Conservation (phyloP, 352 stramenopile genomes). For the Plasmopara halstedii region DNA sequence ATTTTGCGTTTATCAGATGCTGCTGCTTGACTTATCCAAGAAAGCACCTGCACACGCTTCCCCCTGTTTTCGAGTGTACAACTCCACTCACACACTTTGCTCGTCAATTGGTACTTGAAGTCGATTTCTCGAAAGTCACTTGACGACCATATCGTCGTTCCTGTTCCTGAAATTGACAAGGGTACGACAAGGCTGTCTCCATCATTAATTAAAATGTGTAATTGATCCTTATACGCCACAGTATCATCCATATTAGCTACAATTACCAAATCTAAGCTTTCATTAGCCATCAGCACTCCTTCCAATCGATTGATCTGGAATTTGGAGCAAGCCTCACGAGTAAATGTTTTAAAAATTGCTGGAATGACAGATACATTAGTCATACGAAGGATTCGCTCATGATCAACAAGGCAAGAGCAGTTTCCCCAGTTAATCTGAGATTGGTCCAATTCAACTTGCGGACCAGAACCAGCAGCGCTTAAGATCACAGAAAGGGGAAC, state of each 20-base stretch:
- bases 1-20: constrained; percentile 14
- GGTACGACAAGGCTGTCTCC: constrained; percentile 87
- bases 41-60: constrained; percentile 85
- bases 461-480: constrained; percentile 74
- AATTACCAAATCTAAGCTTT: constrained; percentile 65
- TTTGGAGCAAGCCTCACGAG: constrained; percentile 87
- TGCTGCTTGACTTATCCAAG: constrained; percentile 83
- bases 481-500: constrained; percentile 86
- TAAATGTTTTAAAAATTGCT: constrained; percentile 89
- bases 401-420: constrained; percentile 85
- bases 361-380: constrained; percentile 88
- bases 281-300: constrained; percentile 70
- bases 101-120: constrained; percentile 90
- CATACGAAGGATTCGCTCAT: constrained; percentile 61
- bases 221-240: constrained; percentile 86
- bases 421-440: constrained; percentile 85
- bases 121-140: constrained; percentile 87
- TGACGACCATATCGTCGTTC: constrained; percentile 90
- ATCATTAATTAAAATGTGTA: constrained; percentile 90
- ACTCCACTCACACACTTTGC: constrained; percentile 80
- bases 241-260: constrained; percentile 92
- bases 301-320: constrained; percentile 90
- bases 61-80: constrained; percentile 95
- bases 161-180: constrained; percentile 86
- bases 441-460: constrained; percentile 79